These are phyloP conservation scores for Lineolata rhizophorae DNA, from an alignment of 495 filamentous ascomycete genomes.

Conservation along the genomic window DNA sequence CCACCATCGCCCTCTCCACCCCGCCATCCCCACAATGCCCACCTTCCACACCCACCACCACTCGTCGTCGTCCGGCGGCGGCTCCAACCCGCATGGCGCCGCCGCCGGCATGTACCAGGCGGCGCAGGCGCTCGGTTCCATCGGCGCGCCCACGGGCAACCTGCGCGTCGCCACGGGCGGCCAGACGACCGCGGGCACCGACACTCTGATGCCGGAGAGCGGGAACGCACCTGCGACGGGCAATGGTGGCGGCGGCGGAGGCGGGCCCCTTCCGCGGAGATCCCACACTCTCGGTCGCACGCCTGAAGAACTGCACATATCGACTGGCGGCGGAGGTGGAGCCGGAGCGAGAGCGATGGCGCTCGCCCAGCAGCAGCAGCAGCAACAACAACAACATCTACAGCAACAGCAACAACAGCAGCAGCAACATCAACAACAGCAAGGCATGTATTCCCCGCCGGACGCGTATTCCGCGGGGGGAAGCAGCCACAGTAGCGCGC, in stretches of 20 bases:
- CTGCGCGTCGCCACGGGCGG: conserved; percentile 16
- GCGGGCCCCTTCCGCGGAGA: too few species aligned
- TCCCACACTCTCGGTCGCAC: too few species aligned
- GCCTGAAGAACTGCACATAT: too few species aligned
- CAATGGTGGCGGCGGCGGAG: conserved; percentile 5
- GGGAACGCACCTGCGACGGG: conserved; percentile 12
- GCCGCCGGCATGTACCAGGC: conserved; percentile 19
- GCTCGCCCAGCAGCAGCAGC: conserved; percentile 1
- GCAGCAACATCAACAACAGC: conserved; percentile 24
- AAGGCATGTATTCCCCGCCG: conserved; percentile 28
- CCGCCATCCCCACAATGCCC: too few species aligned
- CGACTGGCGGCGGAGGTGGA: too few species aligned
- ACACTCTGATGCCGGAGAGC: conserved; percentile 13
- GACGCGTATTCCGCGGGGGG: conserved; percentile 26
- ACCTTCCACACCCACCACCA: conserved; percentile 10
- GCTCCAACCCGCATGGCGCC: conserved; percentile 5
- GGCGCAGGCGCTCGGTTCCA: conserved; percentile 24
- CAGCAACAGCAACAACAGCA: conserved; percentile 23
- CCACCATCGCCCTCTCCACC: too few species aligned
- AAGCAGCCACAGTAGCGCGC: conserved; percentile 36
- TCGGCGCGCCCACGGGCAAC: conserved; percentile 24
- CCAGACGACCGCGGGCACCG: conserved; percentile 17
- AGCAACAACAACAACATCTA: conserved; percentile 22
- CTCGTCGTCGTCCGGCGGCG: conserved; percentile 3
- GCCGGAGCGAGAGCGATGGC: too few species aligned